Evolutionary conservation across 2,329 filamentous ascomycete species (phyloP).

Genomic region (Xylariaceae sp.): DNA sequence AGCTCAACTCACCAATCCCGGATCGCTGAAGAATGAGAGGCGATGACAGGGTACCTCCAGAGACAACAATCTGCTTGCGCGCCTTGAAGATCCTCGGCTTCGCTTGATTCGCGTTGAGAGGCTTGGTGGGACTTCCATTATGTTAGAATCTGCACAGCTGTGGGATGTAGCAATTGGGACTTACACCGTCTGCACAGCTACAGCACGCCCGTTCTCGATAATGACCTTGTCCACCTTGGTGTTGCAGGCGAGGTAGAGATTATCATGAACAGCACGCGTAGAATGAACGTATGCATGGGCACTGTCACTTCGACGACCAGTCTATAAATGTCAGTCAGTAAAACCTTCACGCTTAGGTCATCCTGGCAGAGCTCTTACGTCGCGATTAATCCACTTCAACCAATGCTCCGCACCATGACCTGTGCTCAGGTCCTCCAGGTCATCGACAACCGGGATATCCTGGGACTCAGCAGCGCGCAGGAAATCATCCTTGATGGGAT

Average conservation of each 20-base stretch:
- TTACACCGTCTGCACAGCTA: slow-evolving; percentile 62
- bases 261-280: slow-evolving; percentile 63
- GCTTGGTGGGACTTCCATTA: slow-evolving; percentile 52
- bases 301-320: slow-evolving; percentile 68
- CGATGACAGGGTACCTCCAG: slow-evolving; percentile 66
- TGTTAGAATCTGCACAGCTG: slow-evolving; percentile 11
- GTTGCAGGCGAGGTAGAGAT: slow-evolving; percentile 67
- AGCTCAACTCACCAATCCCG: slow-evolving; percentile 48
- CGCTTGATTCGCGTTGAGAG: slow-evolving; percentile 50
- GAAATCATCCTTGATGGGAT: slow-evolving; percentile 79
- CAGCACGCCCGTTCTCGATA: slow-evolving; percentile 64
- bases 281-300: slow-evolving; percentile 75
- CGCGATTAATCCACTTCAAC: slow-evolving; percentile 80
- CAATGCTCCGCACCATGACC: slow-evolving; percentile 72
- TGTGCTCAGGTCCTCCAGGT: slow-evolving; percentile 66
- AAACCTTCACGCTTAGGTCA: neutral
- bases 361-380: slow-evolving; percentile 32
- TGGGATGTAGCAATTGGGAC: slow-evolving; percentile 26
- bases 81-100: slow-evolving; percentile 55
- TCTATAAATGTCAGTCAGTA: slow-evolving; percentile 32
- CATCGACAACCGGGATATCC: slow-evolving; percentile 67
- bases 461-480: slow-evolving; percentile 66
- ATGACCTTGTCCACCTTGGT: slow-evolving; percentile 75
- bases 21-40: slow-evolving; percentile 71
- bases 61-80: slow-evolving; percentile 68